These are phyloP conservation scores for Clitopilus passeckerianus DNA, from an alignment of 768 basidiomycete species.

Conservation along the genomic window DNA sequence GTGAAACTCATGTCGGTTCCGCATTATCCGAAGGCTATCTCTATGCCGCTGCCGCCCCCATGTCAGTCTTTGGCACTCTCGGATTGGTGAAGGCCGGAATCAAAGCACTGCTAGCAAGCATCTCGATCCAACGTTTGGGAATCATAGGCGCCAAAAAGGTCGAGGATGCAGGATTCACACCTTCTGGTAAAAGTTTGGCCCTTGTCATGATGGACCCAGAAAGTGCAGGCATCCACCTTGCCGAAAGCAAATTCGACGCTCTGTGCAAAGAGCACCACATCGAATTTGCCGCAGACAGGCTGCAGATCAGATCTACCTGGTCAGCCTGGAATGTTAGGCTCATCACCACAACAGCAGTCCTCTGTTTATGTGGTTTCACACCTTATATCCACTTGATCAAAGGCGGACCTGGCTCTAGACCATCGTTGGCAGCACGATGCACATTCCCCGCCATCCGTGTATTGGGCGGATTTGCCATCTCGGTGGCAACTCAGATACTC, in stretches of 20 bases:
- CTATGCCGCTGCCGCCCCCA: slow-evolving; percentile 17
- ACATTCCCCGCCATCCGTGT: slow-evolving; percentile 8
- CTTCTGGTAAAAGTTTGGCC: slow-evolving; percentile 7
- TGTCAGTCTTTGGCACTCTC: slow-evolving; percentile 19
- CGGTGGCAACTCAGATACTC: slow-evolving; percentile 9
- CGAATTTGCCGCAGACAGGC: background rate
- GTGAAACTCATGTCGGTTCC: slow-evolving; percentile 14
- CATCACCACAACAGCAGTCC: slow-evolving; percentile 1
- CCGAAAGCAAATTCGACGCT: slow-evolving; percentile 4
- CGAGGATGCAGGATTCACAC: slow-evolving; percentile 7
- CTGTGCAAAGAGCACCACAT: slow-evolving; percentile 6
- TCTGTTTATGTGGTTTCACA: background rate
- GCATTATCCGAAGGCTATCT: slow-evolving; percentile 14
- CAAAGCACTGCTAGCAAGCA: slow-evolving; percentile 9
- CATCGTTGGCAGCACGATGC: slow-evolving; percentile 1
- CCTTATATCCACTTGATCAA: slow-evolving; percentile 7
- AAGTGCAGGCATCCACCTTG: background rate
- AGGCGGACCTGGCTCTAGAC: no score
- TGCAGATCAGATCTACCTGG: background rate
- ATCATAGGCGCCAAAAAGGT: slow-evolving; percentile 8
- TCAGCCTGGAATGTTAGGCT: slow-evolving; percentile 5
- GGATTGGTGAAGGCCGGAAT: slow-evolving; percentile 14
- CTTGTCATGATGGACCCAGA: slow-evolving; percentile 11
- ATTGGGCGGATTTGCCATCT: slow-evolving; percentile 9
- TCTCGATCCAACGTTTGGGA: slow-evolving; percentile 2